Base-by-base conservation (phyloP, 208 protist species). In the Phytomonas sp. region DNA sequence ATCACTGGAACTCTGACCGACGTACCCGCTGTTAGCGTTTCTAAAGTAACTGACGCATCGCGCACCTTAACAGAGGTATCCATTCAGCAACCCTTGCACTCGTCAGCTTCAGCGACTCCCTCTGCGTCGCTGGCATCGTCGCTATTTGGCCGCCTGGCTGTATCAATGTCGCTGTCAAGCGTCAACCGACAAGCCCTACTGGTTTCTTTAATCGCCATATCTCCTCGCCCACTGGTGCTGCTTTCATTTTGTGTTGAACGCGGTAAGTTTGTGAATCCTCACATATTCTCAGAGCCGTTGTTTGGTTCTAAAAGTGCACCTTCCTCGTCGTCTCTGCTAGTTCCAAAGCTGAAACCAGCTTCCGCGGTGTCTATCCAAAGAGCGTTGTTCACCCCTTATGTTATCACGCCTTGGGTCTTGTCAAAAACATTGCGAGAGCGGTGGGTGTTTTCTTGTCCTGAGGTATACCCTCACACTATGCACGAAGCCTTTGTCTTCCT, bases 401-500 rank as follows among this genome's bases (percentile, higher is more conserved):
- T 56, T 26, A 56, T 56, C 46, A 56, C 46, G 20, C 46, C 46
- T 56, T 56, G 46, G 46, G 20, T 56, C 26, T 56, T 56, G 23
- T 56, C 46, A 20, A 56, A 56, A 56, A 56, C 46, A 56, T 23
- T 56, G 20, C 46, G 46, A 5, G 20, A 8, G 20, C 46, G 46
- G 56, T 93, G 84, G 87, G 61, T 77, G 0, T 79, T 93, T 67
- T 77, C 76, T 32, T 79, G 76, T 51, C 17, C 74, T 23, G 87
- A 86, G 43, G 63, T 40, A 37, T 83, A 82, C 67, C 70, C 71
- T 8, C 60, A 74, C 43, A 66, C 82, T 40, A 68, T 68, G 23
- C 74, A 84, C 51, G 75, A 84, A 26, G 71, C 76, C 36, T 91
- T 95, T 71, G 75, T 74, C 51, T 79, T 82, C 67, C 67, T 83